Conservation (phyloP, 331 rosid species). For the Quercus phellos region DNA sequence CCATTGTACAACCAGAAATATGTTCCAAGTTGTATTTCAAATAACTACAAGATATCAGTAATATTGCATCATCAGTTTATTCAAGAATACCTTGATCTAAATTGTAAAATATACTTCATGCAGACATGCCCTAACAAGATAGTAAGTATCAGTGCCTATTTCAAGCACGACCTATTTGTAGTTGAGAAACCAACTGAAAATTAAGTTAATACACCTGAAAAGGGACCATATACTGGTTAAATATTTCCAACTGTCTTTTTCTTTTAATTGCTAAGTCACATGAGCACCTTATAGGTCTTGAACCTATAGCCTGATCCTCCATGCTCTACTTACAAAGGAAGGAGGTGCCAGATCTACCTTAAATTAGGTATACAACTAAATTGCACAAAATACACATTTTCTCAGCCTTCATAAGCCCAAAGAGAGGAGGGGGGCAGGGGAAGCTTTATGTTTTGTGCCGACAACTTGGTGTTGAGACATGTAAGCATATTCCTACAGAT, state of each 20-base stretch:
- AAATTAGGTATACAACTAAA: background rate
- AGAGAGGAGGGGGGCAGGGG: too few species aligned
- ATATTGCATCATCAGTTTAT: background rate
- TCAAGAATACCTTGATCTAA: background rate
- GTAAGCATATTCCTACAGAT: background rate
- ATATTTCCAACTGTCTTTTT: background rate
- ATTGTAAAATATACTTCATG: background rate
- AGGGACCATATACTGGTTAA: background rate
- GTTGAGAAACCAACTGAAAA: background rate
- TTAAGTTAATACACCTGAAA: background rate
- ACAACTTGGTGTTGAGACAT: background rate
- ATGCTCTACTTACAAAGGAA: too few species aligned
- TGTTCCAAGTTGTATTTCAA: background rate
- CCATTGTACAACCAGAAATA: background rate
- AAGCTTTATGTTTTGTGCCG: background rate
- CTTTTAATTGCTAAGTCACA: too few species aligned
- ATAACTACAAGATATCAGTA: background rate
- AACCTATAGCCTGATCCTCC: too few species aligned
- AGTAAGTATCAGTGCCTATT: background rate
- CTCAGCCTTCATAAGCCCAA: background rate
- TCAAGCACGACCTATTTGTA: background rate
- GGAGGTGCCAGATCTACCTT: background rate
- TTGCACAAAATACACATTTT: background rate
- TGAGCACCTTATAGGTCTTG: too few species aligned
- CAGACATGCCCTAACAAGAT: background rate